These are phyloP conservation scores for Ascosphaera pollenicola DNA, from an alignment of 2,329 filamentous ascomycete species.

Conservation along the genomic window DNA sequence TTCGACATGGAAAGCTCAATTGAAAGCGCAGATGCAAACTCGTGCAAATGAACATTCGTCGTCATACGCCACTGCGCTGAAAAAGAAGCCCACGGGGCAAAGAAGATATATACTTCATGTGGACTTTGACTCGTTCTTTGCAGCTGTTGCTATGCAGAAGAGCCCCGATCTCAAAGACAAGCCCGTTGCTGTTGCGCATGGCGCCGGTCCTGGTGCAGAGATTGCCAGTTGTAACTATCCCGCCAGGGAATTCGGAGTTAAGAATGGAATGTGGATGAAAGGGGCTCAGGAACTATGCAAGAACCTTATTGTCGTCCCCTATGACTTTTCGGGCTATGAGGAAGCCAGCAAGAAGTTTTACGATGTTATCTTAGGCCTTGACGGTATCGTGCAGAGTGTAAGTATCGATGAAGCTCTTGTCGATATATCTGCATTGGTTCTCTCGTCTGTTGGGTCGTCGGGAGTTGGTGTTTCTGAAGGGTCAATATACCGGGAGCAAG, in stretches of 20 bases:
- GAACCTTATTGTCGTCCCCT: conserved; percentile 71
- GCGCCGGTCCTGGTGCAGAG: conserved; percentile 65
- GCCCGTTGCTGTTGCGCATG: conserved; percentile 75
- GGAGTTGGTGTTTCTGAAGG: conserved; percentile 43
- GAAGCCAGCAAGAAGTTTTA: conserved; percentile 79
- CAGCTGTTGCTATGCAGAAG: conserved; percentile 66
- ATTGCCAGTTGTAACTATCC: conserved; percentile 97
- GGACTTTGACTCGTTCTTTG: conserved; percentile 98
- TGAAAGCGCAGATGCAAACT: conserved; percentile 73
- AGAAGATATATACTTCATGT: conserved; percentile 81
- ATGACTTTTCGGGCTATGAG: conserved; percentile 90
- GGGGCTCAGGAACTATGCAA: conserved; percentile 63
- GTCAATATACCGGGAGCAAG: conserved; percentile 55
- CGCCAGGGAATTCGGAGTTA: conserved; percentile 65
- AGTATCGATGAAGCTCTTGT: conserved; percentile 90
- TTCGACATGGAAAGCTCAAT: conserved; percentile 86
- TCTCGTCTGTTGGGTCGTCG: conserved; percentile 41
- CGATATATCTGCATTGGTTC: conserved; percentile 53
- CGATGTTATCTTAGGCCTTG: conserved; percentile 54
- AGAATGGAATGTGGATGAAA: conserved; percentile 99
- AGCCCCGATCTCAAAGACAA: conserved; percentile 54
- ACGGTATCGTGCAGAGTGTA: conserved; percentile 78
- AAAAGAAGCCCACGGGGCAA: conserved; percentile 36
- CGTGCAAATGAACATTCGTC: conserved; percentile 47
- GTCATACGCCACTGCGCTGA: conserved; percentile 22